Conservation (phyloP, 306 rosid genomes). For the Sophora flavescens region DNA sequence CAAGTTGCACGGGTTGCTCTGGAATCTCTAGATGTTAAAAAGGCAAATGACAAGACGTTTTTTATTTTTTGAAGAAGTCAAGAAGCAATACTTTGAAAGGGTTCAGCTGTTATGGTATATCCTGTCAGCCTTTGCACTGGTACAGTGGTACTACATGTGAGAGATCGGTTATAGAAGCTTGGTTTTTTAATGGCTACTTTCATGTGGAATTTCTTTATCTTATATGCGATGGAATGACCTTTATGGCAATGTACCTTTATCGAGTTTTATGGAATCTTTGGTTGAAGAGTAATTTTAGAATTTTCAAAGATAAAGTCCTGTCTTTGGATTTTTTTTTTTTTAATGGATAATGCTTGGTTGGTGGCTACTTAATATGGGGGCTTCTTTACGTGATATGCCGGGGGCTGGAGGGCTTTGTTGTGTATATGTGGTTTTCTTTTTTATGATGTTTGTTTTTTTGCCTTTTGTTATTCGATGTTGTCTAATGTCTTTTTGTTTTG, state of each 20-base stretch:
- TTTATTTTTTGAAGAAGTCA: slow-evolving; percentile 74
- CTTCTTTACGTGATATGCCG: slow-evolving; percentile 7
- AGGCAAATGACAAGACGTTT: slow-evolving; percentile 68
- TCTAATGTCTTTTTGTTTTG: slow-evolving; percentile 28
- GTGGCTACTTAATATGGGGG: slow-evolving; percentile 23
- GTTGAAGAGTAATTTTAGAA: slow-evolving; percentile 1
- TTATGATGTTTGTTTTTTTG: background rate
- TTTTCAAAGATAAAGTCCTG: background rate
- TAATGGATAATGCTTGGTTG: background rate
- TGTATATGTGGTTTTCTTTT: background rate
- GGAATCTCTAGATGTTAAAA: slow-evolving; percentile 77
- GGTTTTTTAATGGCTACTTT: slow-evolving; percentile 59
- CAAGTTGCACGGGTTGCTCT: slow-evolving; percentile 73
- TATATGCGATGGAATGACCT: background rate
- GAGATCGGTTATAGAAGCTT: slow-evolving; percentile 69
- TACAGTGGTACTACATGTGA: slow-evolving; percentile 88
- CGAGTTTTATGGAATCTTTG: slow-evolving; percentile 16
- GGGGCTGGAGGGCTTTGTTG: slow-evolving; percentile 1
- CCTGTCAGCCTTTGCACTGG: slow-evolving; percentile 93
- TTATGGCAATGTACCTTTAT: background rate
- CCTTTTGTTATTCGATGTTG: slow-evolving; percentile 1
- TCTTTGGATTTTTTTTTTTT: background rate
- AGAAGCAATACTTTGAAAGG: slow-evolving; percentile 71
- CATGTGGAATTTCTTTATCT: background rate
- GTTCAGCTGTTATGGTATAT: slow-evolving; percentile 76